Conservation (phyloP, 2,329 filamentous ascomycete genomes). For the Cladosporium cucumerinum region DNA sequence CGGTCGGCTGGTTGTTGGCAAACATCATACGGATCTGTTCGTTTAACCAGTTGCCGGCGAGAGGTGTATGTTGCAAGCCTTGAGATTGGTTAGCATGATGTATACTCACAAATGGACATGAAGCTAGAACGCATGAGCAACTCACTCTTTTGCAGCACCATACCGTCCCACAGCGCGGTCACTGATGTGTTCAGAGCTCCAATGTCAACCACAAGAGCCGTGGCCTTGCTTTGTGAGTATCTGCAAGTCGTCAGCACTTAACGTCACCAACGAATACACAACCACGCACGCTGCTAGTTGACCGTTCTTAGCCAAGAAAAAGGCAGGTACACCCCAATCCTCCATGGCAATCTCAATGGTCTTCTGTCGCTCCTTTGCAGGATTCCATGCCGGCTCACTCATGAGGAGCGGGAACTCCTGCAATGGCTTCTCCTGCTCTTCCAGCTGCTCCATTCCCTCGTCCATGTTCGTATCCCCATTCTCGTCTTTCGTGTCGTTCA, state of each 20-base stretch:
- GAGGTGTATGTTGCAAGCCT: conserved; percentile 77
- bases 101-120: background rate
- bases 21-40: conserved; percentile 82
- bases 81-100: background rate
- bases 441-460: conserved; percentile 59
- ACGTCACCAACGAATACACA: background rate
- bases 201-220: conserved; percentile 86
- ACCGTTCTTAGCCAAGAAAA: conserved; percentile 85
- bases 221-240: conserved; percentile 89
- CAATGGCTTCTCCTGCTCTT: conserved; percentile 68
- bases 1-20: conserved; percentile 61
- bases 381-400: conserved; percentile 93
- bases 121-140: background rate
- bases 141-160: conserved; percentile 75
- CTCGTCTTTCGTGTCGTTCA: conserved; percentile 62
- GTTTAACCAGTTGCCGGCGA: conserved; percentile 87
- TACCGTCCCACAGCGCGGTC: conserved; percentile 88
- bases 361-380: conserved; percentile 82
- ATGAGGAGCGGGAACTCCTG: conserved; percentile 87
- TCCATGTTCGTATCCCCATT: conserved; percentile 50
- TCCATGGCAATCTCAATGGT: conserved; percentile 96
- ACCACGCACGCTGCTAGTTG: conserved; percentile 70
- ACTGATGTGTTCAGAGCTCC: conserved; percentile 86
- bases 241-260: conserved; percentile 33
- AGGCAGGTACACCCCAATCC: conserved; percentile 90